These are phyloP conservation scores for Prunus mume DNA, from an alignment of 306 rosid species.

Conservation along the genomic window DNA sequence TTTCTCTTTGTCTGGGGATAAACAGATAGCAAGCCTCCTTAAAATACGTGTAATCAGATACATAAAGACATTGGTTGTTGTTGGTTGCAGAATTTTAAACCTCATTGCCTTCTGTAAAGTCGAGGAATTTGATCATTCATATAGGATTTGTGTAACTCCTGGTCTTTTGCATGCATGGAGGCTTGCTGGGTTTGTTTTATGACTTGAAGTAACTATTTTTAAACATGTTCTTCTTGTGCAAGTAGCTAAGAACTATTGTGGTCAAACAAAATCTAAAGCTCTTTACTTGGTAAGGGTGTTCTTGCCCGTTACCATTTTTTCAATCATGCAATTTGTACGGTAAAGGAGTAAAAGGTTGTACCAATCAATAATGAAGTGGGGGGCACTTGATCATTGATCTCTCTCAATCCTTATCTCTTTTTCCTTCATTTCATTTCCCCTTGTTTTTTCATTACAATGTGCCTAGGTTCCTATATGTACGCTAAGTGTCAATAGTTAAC, in stretches of 20 bases:
- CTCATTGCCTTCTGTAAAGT: background rate
- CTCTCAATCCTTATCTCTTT: background rate
- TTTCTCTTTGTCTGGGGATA: slow-evolving; percentile 15
- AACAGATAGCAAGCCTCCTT: background rate
- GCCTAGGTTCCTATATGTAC: too few relatives aligned
- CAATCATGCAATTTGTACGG: background rate
- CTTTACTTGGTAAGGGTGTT: background rate
- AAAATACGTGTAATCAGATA: background rate
- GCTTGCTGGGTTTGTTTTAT: background rate
- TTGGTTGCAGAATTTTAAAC: background rate
- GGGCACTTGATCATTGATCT: background rate
- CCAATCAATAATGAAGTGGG: background rate
- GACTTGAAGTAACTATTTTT: background rate
- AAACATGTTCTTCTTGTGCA: background rate
- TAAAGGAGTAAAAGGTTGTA: background rate
- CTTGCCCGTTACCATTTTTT: background rate
- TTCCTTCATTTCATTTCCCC: background rate
- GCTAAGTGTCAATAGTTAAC: too few relatives aligned
- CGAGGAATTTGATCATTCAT: background rate
- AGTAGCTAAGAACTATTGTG: background rate
- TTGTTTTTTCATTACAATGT: too few relatives aligned
- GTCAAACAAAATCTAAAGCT: slow-evolving; percentile 7
- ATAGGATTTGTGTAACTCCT: background rate
- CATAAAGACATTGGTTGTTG: background rate
- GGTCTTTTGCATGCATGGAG: background rate